These are phyloP conservation scores for Myotisia sp. DNA, from an alignment of 2,329 filamentous ascomycete genomes.

Conservation along the genomic window DNA sequence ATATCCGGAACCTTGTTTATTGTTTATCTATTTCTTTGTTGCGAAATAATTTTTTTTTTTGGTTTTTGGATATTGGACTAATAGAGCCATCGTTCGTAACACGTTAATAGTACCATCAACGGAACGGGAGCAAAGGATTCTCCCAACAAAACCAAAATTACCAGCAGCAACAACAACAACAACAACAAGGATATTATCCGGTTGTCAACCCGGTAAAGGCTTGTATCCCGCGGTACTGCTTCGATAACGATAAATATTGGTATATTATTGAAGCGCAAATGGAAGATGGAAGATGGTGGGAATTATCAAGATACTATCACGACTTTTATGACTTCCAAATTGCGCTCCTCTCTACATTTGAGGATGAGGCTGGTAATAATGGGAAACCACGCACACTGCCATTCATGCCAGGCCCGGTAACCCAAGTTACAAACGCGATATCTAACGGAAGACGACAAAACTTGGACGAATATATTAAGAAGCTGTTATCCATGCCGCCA, in stretches of 20 bases:
- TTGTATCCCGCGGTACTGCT: constrained; percentile 82
- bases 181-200: constrained; percentile 33
- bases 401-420: constrained; percentile 96
- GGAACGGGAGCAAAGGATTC: constrained; percentile 25
- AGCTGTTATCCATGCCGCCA: constrained; percentile 63
- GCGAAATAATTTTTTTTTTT: too few relatives aligned
- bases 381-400: constrained; percentile 69
- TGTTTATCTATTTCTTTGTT: too few relatives aligned
- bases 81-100: not conserved
- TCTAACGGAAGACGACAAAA: constrained; percentile 86
- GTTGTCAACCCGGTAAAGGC: constrained; percentile 66
- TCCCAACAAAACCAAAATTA: constrained; percentile 30
- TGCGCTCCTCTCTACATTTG: constrained; percentile 78
- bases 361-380: constrained; percentile 79
- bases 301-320: constrained; percentile 87
- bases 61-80: not conserved
- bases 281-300: constrained; percentile 84
- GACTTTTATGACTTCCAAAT: constrained; percentile 99
- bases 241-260: constrained; percentile 96
- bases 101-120: constrained; percentile 21
- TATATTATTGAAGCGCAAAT: constrained; percentile 88
- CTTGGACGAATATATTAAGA: constrained; percentile 89
- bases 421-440: constrained; percentile 95
- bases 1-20: not conserved
- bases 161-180: constrained; percentile 30